Conservation (phyloP, 2,329 filamentous ascomycete species). For the Curvularia verruculosa region DNA sequence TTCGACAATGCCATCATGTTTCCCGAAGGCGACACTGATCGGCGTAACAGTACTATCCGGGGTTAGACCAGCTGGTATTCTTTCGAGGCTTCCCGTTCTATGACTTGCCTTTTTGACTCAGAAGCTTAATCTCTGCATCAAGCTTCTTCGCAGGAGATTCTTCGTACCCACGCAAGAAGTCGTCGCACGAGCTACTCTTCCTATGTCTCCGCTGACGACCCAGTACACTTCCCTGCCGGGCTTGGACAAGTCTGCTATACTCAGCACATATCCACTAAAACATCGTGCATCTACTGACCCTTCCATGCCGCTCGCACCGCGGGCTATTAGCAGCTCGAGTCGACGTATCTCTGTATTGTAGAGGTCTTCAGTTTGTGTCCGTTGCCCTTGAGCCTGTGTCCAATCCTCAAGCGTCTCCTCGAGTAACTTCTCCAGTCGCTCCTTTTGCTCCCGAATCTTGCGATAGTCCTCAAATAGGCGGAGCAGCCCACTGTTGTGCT, state of each 20-base stretch:
- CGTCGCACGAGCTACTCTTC: slow-evolving; percentile 23
- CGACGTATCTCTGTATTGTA: slow-evolving; percentile 53
- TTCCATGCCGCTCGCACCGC: slow-evolving; percentile 49
- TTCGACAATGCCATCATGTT: slow-evolving; percentile 50
- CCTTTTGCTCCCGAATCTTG: slow-evolving; percentile 45
- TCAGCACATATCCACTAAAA: slow-evolving; percentile 7
- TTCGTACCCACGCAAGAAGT: slow-evolving; percentile 9
- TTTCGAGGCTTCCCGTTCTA: neutral
- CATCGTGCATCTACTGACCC: slow-evolving; percentile 27
- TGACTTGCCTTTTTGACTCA: slow-evolving; percentile 33
- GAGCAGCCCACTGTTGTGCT: slow-evolving; percentile 49
- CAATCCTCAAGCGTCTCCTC: slow-evolving; percentile 34
- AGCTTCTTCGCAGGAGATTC: slow-evolving; percentile 28
- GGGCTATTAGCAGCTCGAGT: slow-evolving; percentile 53
- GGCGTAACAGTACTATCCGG: slow-evolving; percentile 31
- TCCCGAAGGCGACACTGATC: slow-evolving; percentile 46
- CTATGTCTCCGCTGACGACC: slow-evolving; percentile 35
- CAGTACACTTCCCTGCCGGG: slow-evolving; percentile 51
- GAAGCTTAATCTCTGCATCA: slow-evolving; percentile 33
- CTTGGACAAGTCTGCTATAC: slow-evolving; percentile 44
- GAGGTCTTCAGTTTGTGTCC: slow-evolving; percentile 40
- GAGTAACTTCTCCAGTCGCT: slow-evolving; percentile 34
- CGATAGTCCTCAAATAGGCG: slow-evolving; percentile 53
- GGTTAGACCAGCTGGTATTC: slow-evolving; percentile 2
- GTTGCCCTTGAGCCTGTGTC: slow-evolving; percentile 39